Percentiles rank a stretch among this genome's conserved stretches.
phyloP scores from a whole-genome alignment of 2,329 filamentous ascomycete species.

The Incumbomyces lentus region DNA sequence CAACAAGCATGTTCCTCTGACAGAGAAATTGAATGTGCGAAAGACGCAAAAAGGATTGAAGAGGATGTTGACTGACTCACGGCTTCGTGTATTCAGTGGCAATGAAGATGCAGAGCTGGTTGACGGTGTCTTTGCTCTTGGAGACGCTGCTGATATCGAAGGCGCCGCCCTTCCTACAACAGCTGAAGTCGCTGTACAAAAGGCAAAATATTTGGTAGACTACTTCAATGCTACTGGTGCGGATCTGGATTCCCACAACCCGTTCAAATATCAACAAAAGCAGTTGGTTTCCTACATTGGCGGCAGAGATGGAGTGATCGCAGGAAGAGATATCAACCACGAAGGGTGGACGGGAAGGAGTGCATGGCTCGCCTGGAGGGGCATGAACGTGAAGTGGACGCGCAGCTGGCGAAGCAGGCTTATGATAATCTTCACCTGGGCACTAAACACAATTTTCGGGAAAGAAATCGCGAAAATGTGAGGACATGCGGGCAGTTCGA shows the following conservation, averaged over 20 bases:
- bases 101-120: constrained; percentile 13
- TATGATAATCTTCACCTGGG: constrained; percentile 27
- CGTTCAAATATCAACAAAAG: constrained; percentile 32
- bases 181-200: constrained; percentile 20
- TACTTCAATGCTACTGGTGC: constrained; percentile 12
- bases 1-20: constrained; percentile 25
- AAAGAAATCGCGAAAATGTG: constrained; percentile 25
- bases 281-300: constrained; percentile 33
- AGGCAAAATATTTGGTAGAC: constrained; percentile 17
- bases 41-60: constrained; percentile 26
- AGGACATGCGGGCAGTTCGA: no score
- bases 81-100: constrained; percentile 19
- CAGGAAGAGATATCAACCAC: constrained; percentile 21
- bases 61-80: constrained; percentile 27
- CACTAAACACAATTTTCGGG: constrained; percentile 25
- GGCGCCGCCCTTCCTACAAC: constrained; percentile 17
- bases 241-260: constrained; percentile 2
- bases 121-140: constrained; percentile 22
- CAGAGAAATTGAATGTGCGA: constrained; percentile 27
- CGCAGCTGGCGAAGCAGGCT: constrained; percentile 25
- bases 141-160: constrained; percentile 24
- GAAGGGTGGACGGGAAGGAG: constrained; percentile 29
- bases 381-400: constrained; percentile 28
- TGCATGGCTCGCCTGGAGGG: constrained; percentile 37
- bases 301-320: constrained; percentile 32